Evolutionary conservation across 495 filamentous ascomycete species (phyloP).

Genomic region (Letharia columbiana): DNA sequence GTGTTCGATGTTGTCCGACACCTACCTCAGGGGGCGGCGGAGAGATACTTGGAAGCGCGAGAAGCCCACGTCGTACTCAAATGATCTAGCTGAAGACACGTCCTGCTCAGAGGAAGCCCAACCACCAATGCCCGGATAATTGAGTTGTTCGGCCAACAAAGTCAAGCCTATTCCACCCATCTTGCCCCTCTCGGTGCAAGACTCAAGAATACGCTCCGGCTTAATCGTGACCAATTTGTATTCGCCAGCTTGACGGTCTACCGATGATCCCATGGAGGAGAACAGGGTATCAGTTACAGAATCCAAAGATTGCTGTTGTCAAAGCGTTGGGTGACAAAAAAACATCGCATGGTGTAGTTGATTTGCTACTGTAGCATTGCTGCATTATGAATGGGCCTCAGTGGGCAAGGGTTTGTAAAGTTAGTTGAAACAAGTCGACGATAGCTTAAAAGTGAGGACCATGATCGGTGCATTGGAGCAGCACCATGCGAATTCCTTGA

Average conservation of each 20-base stretch:
- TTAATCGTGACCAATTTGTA: conserved; percentile 74
- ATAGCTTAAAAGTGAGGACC: not conserved
- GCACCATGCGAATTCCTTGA: not conserved
- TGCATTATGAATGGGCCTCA: not conserved
- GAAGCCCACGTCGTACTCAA: conserved; percentile 91
- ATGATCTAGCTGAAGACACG: conserved; percentile 34
- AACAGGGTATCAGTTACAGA: conserved; percentile 47
- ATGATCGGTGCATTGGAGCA: not conserved
- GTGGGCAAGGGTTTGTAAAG: not conserved
- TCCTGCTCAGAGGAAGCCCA: not conserved
- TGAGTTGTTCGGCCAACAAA: conserved; percentile 63
- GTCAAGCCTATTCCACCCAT: conserved; percentile 86
- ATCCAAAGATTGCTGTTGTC: conserved; percentile 44
- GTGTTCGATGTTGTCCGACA: conserved; percentile 72
- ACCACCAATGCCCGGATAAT: not conserved
- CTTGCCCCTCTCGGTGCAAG: conserved; percentile 61
- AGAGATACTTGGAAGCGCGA: conserved; percentile 79
- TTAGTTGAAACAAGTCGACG: not conserved
- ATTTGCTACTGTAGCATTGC: not conserved
- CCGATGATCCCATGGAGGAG: conserved; percentile 38
- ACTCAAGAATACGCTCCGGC: conserved; percentile 85
- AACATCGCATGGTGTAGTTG: not conserved
- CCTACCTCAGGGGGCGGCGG: conserved; percentile 67
- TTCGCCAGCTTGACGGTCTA: conserved; percentile 51
- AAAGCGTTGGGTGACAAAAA: conserved; percentile 33